These are phyloP conservation scores for Pyrus pyrifolia DNA, from an alignment of 306 rosid genomes.

Conservation along the genomic window DNA sequence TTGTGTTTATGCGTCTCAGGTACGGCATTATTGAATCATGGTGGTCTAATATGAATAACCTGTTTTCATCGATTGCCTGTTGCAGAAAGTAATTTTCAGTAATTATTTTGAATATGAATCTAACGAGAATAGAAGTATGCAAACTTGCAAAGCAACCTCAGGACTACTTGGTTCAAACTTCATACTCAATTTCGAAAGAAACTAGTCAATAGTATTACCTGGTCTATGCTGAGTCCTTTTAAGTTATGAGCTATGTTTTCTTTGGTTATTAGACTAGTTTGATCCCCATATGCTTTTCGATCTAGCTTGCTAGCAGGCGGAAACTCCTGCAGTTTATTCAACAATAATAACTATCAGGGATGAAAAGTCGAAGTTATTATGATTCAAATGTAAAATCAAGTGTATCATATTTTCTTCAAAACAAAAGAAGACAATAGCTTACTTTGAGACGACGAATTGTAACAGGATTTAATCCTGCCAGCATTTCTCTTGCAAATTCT, in stretches of 20 bases:
- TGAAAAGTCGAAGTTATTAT: not conserved
- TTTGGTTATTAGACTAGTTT: slow-evolving; percentile 40
- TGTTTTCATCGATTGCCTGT: slow-evolving; percentile 45
- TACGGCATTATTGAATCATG: slow-evolving; percentile 50
- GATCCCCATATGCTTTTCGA: slow-evolving; percentile 40
- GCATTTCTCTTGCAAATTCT: slow-evolving; percentile 59
- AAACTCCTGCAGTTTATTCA: slow-evolving; percentile 41
- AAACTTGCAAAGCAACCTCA: not conserved
- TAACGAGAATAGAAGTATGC: not conserved
- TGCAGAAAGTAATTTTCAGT: not conserved
- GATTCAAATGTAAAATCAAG: not conserved
- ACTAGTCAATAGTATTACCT: not conserved
- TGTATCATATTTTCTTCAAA: not conserved
- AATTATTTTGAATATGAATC: not conserved
- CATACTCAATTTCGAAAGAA: not conserved
- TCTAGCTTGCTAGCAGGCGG: slow-evolving; percentile 68
- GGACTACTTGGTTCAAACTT: not conserved
- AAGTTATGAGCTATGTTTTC: slow-evolving; percentile 38
- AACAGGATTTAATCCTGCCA: slow-evolving; percentile 51
- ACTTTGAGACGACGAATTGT: slow-evolving; percentile 49
- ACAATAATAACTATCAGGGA: not conserved
- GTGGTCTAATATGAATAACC: slow-evolving; percentile 50
- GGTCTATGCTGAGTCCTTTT: slow-evolving; percentile 41
- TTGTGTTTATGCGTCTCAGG: slow-evolving; percentile 36
- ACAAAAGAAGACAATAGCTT: not conserved